These are phyloP conservation scores for Arthrobotrys megalospora DNA, from an alignment of 2,329 filamentous ascomycete genomes.

Conservation along the genomic window DNA sequence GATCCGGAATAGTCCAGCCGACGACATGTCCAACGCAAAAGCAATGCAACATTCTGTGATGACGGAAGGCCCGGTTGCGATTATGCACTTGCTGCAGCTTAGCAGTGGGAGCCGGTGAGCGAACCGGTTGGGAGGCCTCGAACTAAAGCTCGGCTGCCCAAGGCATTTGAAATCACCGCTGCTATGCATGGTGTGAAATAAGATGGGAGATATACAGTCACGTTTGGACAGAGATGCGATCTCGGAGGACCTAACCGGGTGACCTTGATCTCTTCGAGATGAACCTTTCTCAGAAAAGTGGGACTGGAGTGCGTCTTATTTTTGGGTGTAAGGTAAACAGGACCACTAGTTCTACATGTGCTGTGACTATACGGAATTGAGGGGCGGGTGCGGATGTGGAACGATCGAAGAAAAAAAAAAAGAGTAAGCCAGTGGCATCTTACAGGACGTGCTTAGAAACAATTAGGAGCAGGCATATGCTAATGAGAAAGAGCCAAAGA, in stretches of 20 bases:
- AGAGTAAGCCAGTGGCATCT: conserved; percentile 4
- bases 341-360: conserved; percentile 45
- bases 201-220: not conserved
- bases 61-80: conserved; percentile 21
- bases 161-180: conserved; percentile 13
- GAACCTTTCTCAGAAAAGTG: not conserved
- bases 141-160: conserved; percentile 4
- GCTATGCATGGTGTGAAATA: not conserved
- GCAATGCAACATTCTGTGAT: conserved; percentile 17
- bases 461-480: not conserved
- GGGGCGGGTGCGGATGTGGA: too few species aligned
- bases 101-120: not conserved
- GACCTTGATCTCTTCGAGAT: not conserved
- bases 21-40: conserved; percentile 58
- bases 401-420: not conserved
- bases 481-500: not conserved
- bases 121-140: not conserved
- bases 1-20: conserved; percentile 48
- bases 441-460: conserved; percentile 7
- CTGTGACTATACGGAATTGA: conserved; percentile 22
- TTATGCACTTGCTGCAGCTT: conserved; percentile 1
- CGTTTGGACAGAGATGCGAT: conserved; percentile 29
- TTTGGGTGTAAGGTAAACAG: not conserved
- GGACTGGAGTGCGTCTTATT: conserved; percentile 18
- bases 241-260: conserved; percentile 19